A percentile compares a stretch with the other conserved stretches of the same genome.
phyloP scores from a whole-genome alignment of 306 rosid genomes.

The Lagenaria siceraria region DNA sequence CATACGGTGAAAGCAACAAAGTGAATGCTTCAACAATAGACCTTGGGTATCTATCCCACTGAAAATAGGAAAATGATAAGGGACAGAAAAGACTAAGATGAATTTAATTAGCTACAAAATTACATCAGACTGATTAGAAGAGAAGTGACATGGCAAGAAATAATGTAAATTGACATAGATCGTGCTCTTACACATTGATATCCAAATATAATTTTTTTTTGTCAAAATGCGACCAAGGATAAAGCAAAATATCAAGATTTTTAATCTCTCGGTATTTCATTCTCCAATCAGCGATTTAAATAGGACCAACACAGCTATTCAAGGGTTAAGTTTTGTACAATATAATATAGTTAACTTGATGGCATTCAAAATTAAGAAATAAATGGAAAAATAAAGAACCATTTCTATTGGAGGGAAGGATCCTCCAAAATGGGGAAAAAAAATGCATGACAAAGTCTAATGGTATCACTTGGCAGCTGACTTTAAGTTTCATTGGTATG shows the following conservation, averaged over 20 bases:
- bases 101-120: background rate
- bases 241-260: background rate
- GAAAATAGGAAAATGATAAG: conserved; percentile 17
- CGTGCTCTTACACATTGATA: background rate
- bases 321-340: background rate
- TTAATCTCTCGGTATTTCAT: background rate
- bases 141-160: background rate
- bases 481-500: background rate
- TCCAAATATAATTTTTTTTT: no score
- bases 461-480: background rate
- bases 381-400: background rate
- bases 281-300: background rate
- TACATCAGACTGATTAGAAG: background rate
- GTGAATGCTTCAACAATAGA: conserved; percentile 63
- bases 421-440: background rate
- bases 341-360: background rate
- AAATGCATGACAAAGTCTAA: background rate
- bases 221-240: background rate
- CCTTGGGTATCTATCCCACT: conserved; percentile 89
- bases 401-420: background rate
- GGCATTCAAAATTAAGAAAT: background rate
- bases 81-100: background rate
- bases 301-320: background rate
- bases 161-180: background rate
- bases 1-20: conserved; percentile 84